Evolutionary conservation across 2,329 filamentous ascomycete species (phyloP), one percentile per base, ranked within the genome.

Genomic region (Celoporthe dispersa): DNA sequence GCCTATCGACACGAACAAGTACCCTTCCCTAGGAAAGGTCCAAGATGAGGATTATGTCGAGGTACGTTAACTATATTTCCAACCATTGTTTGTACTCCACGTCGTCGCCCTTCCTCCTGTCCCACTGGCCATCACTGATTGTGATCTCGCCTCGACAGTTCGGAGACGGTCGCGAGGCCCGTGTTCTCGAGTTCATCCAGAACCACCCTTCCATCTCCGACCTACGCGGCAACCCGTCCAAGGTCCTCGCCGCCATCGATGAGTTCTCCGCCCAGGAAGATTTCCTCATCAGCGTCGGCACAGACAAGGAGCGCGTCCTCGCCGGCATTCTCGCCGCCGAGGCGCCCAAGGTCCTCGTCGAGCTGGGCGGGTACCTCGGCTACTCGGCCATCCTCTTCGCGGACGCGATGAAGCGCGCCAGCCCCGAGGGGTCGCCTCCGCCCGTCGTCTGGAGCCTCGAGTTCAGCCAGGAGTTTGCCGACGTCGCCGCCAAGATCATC

Each of bases 371-470:
- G 16, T 59, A 59, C 35, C 41, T 66, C 14, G 64, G 64, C 35
- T 59, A 66, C n/a, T 66, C 64, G 2, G 64, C 64, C 11, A 41
- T 66, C 28, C 64, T 66, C 31, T 66, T 66, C 39, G 51, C 64
- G 1, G 31, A 55, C 35, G 64, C 64, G 6, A 66, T 66, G 64
- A 39, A 39, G 53, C n/a, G 48, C 53, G 64, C 48, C 31, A 28
- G 22, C 3, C n/a, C 31, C n/a, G 1, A 7, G 11, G 63, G 63
- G 44, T 33, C 33, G n/a, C 22, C 39, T 5, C 44, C 28, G 22
- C 44, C 63, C 1, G 63, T 66, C 22, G 64, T 66, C 9, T 66
- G 51, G 35, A 66, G 64, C 53, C n/a, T 66, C 9, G 51, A 66
- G 31, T 31, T n/a, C 31, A 66, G 33, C 31, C 33, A 59, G 33